Conservation (phyloP, 1,284 basidiomycete genomes). For the Melampsora medusae region DNA sequence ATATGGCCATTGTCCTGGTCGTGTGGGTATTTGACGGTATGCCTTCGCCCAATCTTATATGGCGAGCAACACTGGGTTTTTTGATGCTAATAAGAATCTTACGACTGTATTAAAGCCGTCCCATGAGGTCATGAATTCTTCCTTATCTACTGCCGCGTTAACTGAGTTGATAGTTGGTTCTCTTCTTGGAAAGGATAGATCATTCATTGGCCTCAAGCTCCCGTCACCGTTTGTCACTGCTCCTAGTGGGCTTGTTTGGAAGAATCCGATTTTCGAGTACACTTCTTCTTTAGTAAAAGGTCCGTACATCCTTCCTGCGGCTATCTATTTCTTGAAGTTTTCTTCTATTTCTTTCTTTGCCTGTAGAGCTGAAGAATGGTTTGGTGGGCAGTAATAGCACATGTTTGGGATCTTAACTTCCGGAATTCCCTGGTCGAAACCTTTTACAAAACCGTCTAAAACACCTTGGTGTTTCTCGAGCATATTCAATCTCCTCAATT, state of each 20-base stretch:
- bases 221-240: background rate
- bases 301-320: background rate
- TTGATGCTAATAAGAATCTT: background rate
- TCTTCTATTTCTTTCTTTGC: background rate
- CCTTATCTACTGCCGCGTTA: background rate
- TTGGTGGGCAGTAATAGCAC: background rate
- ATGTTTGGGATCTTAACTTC: background rate
- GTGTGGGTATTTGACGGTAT: slow-evolving; percentile 5
- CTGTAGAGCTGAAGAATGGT: background rate
- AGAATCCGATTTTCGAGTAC: background rate
- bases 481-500: no score
- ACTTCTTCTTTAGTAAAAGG: background rate
- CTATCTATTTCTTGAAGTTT: background rate
- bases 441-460: background rate
- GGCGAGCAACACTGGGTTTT: background rate
- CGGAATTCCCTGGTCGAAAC: slow-evolving; percentile 12
- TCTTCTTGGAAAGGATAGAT: background rate
- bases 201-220: background rate
- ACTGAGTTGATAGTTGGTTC: background rate
- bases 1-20: background rate
- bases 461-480: no score
- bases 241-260: background rate
- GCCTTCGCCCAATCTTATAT: slow-evolving; percentile 25
- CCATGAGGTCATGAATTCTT: background rate
- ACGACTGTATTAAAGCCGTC: background rate